A percentile compares a stretch with the other conserved stretches of the same genome.
Conservation (phyloP, 1,284 basidiomycete species). For the Marasmius tenuissimus region DNA sequence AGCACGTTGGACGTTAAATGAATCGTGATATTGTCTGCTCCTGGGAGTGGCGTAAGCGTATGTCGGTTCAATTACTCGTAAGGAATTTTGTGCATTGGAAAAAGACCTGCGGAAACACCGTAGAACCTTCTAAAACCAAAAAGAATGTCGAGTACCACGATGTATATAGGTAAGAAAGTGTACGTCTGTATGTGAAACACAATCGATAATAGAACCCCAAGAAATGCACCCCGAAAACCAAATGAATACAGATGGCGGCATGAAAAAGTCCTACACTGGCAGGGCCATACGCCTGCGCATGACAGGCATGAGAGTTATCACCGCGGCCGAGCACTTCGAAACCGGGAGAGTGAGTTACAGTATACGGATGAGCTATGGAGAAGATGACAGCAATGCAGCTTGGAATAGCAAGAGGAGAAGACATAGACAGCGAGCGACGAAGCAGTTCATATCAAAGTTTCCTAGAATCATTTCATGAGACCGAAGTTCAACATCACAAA, state of each 20-base stretch:
- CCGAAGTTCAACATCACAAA: slow-evolving; percentile 5
- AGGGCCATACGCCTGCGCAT: neutral
- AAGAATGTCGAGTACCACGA: too few species aligned
- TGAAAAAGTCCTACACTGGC: neutral
- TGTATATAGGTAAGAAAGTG: too few species aligned
- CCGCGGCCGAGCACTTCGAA: slow-evolving; percentile 41
- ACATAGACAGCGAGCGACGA: slow-evolving; percentile 6
- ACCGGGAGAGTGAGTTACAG: slow-evolving; percentile 24
- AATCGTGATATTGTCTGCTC: too few species aligned
- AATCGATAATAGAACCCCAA: neutral
- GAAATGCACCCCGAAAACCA: neutral
- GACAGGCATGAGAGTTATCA: slow-evolving; percentile 16
- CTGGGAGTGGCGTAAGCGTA: too few species aligned
- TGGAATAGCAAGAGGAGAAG: slow-evolving; percentile 2
- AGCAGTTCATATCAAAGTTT: slow-evolving; percentile 62
- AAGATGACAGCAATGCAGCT: neutral
- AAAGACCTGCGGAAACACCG: too few species aligned
- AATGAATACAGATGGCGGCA: neutral
- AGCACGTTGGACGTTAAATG: too few species aligned
- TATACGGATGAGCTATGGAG: slow-evolving; percentile 1
- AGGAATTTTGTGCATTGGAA: too few species aligned
- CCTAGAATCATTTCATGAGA: slow-evolving; percentile 39
- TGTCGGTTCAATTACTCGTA: too few species aligned
- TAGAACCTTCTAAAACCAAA: too few species aligned
- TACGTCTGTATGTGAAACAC: too few species aligned